Percentiles rank a stretch among this genome's conserved stretches.
These are phyloP conservation scores for Cyclostephanos tholiformis DNA, from an alignment of 108 stramenopile genomes.

Conservation along the genomic window DNA sequence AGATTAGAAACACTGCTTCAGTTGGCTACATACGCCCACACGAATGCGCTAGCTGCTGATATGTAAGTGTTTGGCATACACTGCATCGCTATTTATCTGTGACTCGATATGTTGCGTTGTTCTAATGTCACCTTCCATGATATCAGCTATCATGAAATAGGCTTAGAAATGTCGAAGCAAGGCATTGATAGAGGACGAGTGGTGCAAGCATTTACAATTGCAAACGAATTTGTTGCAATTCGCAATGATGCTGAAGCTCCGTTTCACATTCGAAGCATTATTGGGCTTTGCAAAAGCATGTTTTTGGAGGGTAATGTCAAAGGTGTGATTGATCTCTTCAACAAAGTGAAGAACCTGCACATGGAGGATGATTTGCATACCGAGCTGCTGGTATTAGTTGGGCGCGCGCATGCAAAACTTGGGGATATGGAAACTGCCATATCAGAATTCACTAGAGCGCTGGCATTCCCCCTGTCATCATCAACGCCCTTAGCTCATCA, in stretches of 20 bases:
- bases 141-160: conserved; percentile 42
- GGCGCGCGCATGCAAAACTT: conserved; percentile 28
- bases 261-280: conserved; percentile 37
- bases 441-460: conserved; percentile 40
- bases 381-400: conserved; percentile 32
- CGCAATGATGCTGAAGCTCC: conserved; percentile 44
- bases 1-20: conserved; percentile 29
- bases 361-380: conserved; percentile 46
- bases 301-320: conserved; percentile 20
- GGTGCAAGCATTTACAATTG: conserved; percentile 34
- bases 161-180: conserved; percentile 37
- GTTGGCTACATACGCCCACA: conserved; percentile 43
- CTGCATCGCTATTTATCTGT: no score
- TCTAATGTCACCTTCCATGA: no score
- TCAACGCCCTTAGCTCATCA: conserved; percentile 42
- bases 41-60: conserved; percentile 49
- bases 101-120: no score
- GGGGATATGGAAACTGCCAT: conserved; percentile 42
- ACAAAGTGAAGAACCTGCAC: conserved; percentile 33
- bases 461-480: conserved; percentile 32
- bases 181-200: conserved; percentile 23
- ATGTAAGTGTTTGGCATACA: neutral
- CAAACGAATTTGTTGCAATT: conserved; percentile 42
- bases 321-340: conserved; percentile 32
- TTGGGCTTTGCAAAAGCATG: conserved; percentile 34